Base-by-base conservation (phyloP, 768 basidiomycete species). In the Russula abietina region DNA sequence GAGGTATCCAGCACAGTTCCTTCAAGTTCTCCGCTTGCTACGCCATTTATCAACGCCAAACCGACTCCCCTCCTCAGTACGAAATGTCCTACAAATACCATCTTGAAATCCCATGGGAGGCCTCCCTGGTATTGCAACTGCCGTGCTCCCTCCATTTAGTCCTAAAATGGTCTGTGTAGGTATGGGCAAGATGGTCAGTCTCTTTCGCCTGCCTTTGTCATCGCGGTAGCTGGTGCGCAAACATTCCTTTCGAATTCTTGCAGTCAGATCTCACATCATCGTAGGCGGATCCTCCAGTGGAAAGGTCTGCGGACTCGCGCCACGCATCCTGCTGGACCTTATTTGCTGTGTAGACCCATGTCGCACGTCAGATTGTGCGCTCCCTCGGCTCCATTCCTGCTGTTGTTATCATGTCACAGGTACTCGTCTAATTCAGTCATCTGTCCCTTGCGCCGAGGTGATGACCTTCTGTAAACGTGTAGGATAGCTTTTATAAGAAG, bases 401-500 rank as follows among this genome's bases (percentile, higher is more conserved):
- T 52, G 89, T 98, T 41, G 85, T 96, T 57, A 97, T 99, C 68
- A 74, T 99, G 55, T 93, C 92, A 30, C 93, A 94, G 76, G 90
- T 88, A 74, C 36, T 19, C 46, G 32, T 59, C 10, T 55, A 52
- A 41, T 49, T 39, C 43, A 26, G 24, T 8, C 19, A n/a, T 32
- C 33, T 9, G 1, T 11, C 24, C 51, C 41, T 48, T n/a, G 19
- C 50, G 24, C n/a, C 7, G 43, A 24, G 45, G 24, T 46, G 39
- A 38, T 57, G 45, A 58, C 30, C 33, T 16, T 50, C 33, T 19
- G 36, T 17, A n/a, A 30, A 30, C 38, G 32, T 52, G 36, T 73
- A 94, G 90, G 95, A 98, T 73, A 91, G 91, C 71, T 99, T 98
- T 75, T 99, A 99, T 76, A 91, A 88, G 69, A 75, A 76, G 51